Evolutionary conservation across 2,329 filamentous ascomycete genomes (phyloP).

Genomic region (Emericellopsis cladophorae): DNA sequence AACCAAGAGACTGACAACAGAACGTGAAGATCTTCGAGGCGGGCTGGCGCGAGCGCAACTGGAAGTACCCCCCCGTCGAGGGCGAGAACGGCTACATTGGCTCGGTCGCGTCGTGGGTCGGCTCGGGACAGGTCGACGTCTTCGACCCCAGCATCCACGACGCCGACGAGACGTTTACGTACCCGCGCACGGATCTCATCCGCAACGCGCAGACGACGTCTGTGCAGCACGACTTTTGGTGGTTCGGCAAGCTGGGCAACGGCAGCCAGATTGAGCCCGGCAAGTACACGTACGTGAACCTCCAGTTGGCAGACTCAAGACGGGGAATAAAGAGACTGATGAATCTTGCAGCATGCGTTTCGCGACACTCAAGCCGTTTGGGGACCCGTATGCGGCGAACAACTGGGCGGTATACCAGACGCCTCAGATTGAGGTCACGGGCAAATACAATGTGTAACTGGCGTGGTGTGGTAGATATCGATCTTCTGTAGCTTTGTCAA

Average conservation of each 20-base stretch:
- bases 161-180: constrained; percentile 10
- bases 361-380: not conserved
- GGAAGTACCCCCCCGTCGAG: constrained; percentile 19
- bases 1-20: not conserved
- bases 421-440: constrained; percentile 2
- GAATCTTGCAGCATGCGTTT: not conserved
- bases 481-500: too few relatives aligned
- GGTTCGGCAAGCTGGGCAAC: constrained; percentile 14
- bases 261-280: constrained; percentile 12
- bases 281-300: constrained; percentile 6
- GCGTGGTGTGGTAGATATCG: too few relatives aligned
- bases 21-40: constrained; percentile 11
- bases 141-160: constrained; percentile 9
- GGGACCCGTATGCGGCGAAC: constrained; percentile 4
- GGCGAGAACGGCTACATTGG: constrained; percentile 20
- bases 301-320: constrained; percentile 6
- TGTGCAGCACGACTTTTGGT: constrained; percentile 8
- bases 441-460: not conserved
- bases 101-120: constrained; percentile 11
- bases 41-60: constrained; percentile 14
- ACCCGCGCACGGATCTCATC: constrained; percentile 7
- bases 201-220: constrained; percentile 5
- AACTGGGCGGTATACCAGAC: constrained; percentile 2
- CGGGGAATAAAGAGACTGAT: not conserved
- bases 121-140: constrained; percentile 2